Evolutionary conservation across 768 basidiomycete genomes (phyloP).

Genomic region (Pisolithus orientalis): DNA sequence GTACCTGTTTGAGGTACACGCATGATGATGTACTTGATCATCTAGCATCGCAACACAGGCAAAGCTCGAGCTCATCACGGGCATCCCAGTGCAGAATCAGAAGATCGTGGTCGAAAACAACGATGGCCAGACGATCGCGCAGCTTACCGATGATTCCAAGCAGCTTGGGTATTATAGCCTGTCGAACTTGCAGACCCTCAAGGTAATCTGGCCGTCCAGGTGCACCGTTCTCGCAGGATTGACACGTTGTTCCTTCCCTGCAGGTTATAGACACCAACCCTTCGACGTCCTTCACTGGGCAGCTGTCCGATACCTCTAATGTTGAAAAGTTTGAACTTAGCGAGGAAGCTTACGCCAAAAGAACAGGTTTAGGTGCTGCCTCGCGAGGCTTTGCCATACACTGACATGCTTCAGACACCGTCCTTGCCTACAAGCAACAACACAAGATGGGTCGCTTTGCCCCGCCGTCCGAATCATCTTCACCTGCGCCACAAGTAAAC

Average conservation of each 20-base stretch:
- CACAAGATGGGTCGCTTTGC: slow-evolving; percentile 89
- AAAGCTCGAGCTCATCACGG: slow-evolving; percentile 89
- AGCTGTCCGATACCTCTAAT: slow-evolving; percentile 75
- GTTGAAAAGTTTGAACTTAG: slow-evolving; percentile 93
- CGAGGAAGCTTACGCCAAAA: slow-evolving; percentile 70
- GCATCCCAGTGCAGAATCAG: slow-evolving; percentile 74
- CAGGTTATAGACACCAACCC: slow-evolving; percentile 79
- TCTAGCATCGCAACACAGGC: slow-evolving; percentile 32
- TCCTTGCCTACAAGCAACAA: slow-evolving; percentile 81
- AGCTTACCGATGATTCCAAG: slow-evolving; percentile 60
- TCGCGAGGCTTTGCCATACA: background rate
- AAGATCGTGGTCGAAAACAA: slow-evolving; percentile 55
- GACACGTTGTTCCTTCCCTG: background rate
- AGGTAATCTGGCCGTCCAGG: slow-evolving; percentile 40
- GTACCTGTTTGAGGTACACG: slow-evolving; percentile 31
- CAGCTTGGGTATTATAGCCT: slow-evolving; percentile 72
- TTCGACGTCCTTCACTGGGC: slow-evolving; percentile 67
- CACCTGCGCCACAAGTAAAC: slow-evolving; percentile 29
- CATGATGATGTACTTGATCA: background rate
- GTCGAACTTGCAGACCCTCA: slow-evolving; percentile 72
- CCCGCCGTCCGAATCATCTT: slow-evolving; percentile 35
- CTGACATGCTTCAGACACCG: slow-evolving; percentile 54
- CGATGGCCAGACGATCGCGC: slow-evolving; percentile 43
- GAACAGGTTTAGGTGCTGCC: slow-evolving; percentile 51
- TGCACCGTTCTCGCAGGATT: background rate